Evolutionary conservation across 305 asterid genomes (phyloP), one percentile per base, ranked within the genome.

Genomic region (Fraxinus paxiana): DNA sequence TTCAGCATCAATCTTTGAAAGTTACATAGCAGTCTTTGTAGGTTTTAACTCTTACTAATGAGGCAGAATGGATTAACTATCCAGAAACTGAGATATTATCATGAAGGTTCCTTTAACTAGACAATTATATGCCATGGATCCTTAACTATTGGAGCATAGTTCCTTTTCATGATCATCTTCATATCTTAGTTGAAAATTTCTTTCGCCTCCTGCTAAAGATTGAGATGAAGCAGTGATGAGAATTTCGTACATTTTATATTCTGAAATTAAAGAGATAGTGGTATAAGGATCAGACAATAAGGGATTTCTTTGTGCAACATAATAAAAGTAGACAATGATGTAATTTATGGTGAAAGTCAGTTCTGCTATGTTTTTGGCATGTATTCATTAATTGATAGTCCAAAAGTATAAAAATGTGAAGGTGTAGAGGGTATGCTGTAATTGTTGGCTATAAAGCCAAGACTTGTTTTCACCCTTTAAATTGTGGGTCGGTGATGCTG

Each of bases 351-450:
- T 77, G 78, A 65, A 79, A 78, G 75, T 80, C 38, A 63, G 35
- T 73, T 54, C 73, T 13, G 46, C 34, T 37, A 59, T 75, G 43
- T 48, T 31, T 82, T 17, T 84, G 65, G 4, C 65, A 43, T 51
- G 10, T 85, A 67, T 82, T 59, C 79, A 38, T 77, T 26, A 73
- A 70, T 65, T 83, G 83, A 79, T 79, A 63, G 67, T 74, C 77
- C 38, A 69, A 69, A 30, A 69, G 37, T 28, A 30, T 28, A 30
- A 67, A 78, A 79, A 28, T 54, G 28, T 70, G 80, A 73, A 80
- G 71, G 76, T 41, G 78, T 73, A 71, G 43, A 75, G 43, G 75
- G 69, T 17, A 67, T 76, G 35, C 63, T 82, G 71, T 69, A 73
- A 75, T 73, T 77, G 18, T 74, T 35, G 33, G 33, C 81, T 33